Conservation (phyloP, 345 rosid genomes). For the Sisymbrium altissimum region DNA sequence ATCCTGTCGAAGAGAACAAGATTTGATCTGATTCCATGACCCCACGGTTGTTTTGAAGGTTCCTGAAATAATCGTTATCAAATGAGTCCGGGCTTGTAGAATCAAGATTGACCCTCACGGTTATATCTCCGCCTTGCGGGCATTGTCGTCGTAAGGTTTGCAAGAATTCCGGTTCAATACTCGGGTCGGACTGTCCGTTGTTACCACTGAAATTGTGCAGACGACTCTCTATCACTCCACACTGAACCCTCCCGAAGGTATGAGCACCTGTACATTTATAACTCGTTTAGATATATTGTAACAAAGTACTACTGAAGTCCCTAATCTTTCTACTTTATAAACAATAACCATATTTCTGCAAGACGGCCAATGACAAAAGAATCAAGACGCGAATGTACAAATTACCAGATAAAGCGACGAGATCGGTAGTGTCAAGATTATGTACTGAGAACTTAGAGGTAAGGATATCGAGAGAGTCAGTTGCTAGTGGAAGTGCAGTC, state of each 20-base stretch:
- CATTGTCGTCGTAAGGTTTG: constrained; percentile 42
- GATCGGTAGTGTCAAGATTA: constrained; percentile 60
- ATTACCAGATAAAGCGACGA: constrained; percentile 70
- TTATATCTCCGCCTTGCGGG: constrained; percentile 40
- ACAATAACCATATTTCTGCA: not conserved
- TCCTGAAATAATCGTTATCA: constrained; percentile 58
- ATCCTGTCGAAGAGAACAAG: constrained; percentile 45
- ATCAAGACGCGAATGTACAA: not conserved
- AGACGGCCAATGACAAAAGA: not conserved
- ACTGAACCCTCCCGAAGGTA: constrained; percentile 62
- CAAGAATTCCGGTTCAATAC: constrained; percentile 43
- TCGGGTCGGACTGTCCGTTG: constrained; percentile 40
- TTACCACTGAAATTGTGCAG: constrained; percentile 44
- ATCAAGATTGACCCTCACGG: constrained; percentile 46
- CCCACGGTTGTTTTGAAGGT: constrained; percentile 47
- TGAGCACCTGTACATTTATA: constrained; percentile 49
- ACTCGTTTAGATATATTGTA: not conserved
- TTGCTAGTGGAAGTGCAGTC: constrained; percentile 49
- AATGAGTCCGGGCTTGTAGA: constrained; percentile 38
- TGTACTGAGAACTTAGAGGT: constrained; percentile 53
- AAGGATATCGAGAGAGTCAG: constrained; percentile 42
- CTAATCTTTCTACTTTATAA: too few species aligned
- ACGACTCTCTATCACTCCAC: constrained; percentile 49
- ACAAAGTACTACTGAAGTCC: too few species aligned
- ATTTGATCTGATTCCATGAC: constrained; percentile 62